Evolutionary conservation across 805 yeast genomes (phyloP).

Genomic region (Suhomyces xylopsoci): DNA sequence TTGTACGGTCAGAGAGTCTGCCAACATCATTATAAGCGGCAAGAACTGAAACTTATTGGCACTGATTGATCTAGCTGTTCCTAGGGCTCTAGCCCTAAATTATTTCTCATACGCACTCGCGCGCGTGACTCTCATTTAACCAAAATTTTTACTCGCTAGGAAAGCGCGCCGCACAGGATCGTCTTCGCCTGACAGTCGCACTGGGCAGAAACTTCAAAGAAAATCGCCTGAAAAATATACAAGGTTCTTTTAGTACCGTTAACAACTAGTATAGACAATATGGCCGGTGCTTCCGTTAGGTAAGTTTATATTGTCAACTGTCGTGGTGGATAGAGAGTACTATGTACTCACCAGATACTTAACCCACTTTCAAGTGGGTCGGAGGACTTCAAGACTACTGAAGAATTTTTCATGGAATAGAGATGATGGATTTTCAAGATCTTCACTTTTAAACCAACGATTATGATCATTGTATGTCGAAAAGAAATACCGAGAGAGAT

Average conservation of each 20-base stretch:
- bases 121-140: background rate
- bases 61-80: background rate
- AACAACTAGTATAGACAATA: conserved; percentile 43
- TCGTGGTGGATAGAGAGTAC: conserved; percentile 26
- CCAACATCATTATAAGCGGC: background rate
- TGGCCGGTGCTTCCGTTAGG: conserved; percentile 99
- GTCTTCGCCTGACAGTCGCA: background rate
- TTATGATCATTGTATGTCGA: background rate
- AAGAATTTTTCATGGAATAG: background rate
- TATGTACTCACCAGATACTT: conserved; percentile 1
- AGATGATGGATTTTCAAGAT: background rate
- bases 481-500: background rate
- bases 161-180: background rate
- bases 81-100: background rate
- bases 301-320: conserved; percentile 47
- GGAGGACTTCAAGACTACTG: conserved; percentile 1
- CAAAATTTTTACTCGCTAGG: background rate
- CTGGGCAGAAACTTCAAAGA: background rate
- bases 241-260: background rate
- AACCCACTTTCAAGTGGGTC: background rate
- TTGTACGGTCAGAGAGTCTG: background rate
- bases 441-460: background rate
- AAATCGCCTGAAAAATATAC: background rate
- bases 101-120: background rate
- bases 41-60: background rate